Base-by-base conservation (phyloP, 1,284 basidiomycete genomes). In the Schizophyllum amplum region DNA sequence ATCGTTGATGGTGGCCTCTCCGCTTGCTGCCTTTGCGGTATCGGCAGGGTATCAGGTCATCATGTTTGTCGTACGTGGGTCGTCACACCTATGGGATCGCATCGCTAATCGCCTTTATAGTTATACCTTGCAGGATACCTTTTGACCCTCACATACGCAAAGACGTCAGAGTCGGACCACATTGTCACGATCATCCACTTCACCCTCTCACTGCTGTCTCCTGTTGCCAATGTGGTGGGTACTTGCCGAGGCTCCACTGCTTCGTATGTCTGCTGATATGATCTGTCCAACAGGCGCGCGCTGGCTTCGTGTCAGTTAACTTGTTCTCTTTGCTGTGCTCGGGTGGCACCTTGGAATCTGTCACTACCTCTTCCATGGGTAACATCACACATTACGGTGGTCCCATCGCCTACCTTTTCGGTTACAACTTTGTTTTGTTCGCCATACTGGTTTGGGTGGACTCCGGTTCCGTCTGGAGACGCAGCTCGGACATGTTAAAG, bases 21-120 rank as follows among this genome's bases (percentile, higher is more conserved):
- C 88, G 7, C 72, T 93, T 11, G 84, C 86, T 2, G 84, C 88
- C 1, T 92, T 91, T 63, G 87, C 89, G 0, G 71, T 78, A 5
- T 78, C 83, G 9, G 88, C 87, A 7, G 87, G 82, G n/a, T 89
- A 86, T 67, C 87, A 91, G 62, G 77, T 87, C 47, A 71, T 91
- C 56, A 79, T 89, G 66, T 90, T 84, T 68, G 68, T 87, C 52
- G 84, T 90, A 64, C 64, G 82, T 65, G 17, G 13, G n/a, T 11
- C n/a, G 23, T 7, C 47, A 67, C 26, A 23, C 9, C 17, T 20
- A 26, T 57, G 26, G 27, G 9, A 20, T 20, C 23, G 17, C 53
- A 5, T 33, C n/a, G 11, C 17, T 33, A 57, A 57, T 26, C 48
- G 6, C 25, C 21, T 13, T n/a, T 25, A 15, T 62, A 86, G 85